Evolutionary conservation across 345 rosid genomes (phyloP).

Genomic region (Adansonia digitata): DNA sequence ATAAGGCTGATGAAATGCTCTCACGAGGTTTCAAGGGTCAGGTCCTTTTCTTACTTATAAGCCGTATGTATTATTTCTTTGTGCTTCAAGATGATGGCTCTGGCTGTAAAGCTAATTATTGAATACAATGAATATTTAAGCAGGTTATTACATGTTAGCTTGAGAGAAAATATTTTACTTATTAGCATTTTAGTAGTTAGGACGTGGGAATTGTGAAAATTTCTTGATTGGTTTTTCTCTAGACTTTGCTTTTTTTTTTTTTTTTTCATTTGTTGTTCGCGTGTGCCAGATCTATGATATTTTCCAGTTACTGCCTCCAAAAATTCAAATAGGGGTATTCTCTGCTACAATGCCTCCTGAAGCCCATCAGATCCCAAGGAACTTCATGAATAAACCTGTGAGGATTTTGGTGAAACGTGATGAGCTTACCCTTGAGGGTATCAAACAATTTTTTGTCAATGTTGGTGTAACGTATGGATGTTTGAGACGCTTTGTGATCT

Average conservation of each 20-base stretch:
- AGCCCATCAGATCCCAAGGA: constrained; percentile 46
- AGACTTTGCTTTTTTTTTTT: background rate
- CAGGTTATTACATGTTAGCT: background rate
- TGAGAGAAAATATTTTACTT: background rate
- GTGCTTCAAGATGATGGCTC: background rate
- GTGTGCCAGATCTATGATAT: constrained; percentile 38
- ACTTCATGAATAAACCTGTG: constrained; percentile 44
- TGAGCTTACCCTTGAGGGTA: too few species aligned
- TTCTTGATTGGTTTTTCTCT: background rate
- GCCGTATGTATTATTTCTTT: background rate
- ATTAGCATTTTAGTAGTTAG: background rate
- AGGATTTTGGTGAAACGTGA: constrained; percentile 44
- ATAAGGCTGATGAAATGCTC: too few species aligned
- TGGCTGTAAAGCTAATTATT: background rate
- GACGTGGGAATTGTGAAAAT: background rate
- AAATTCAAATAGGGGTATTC: constrained; percentile 44
- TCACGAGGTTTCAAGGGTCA: constrained; percentile 86
- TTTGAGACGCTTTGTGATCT: constrained; percentile 39
- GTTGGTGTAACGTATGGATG: constrained; percentile 38
- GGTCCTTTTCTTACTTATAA: constrained; percentile 25
- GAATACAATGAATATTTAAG: background rate
- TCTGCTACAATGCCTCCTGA: constrained; percentile 50
- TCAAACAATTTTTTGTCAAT: constrained; percentile 34
- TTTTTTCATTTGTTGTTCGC: background rate
- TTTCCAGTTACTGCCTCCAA: constrained; percentile 40